Percentiles rank a stretch among this genome's conserved stretches.
Evolutionary conservation across 192 early-diverging fungal species (phyloP).

Genomic region (Linnemannia exigua): DNA sequence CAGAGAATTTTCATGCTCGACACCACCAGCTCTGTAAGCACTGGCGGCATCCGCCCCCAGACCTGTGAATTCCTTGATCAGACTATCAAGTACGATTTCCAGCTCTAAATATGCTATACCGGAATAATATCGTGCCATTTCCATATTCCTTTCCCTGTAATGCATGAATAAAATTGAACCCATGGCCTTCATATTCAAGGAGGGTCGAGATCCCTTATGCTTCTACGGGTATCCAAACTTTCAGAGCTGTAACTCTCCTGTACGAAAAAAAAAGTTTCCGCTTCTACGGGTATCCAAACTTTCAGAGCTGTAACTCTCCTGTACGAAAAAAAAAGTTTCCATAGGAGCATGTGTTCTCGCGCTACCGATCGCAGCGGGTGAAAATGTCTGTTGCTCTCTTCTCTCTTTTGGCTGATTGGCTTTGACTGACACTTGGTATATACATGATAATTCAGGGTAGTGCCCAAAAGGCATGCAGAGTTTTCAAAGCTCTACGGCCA

Average conservation of each 20-base stretch:
- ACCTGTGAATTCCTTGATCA: constrained; percentile 13
- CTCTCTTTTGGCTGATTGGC: not conserved
- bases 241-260: constrained; percentile 5
- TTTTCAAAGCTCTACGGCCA: not conserved
- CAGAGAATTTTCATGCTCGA: constrained; percentile 20
- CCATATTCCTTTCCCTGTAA: not conserved
- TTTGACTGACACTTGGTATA: not conserved
- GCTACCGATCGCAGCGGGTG: not conserved
- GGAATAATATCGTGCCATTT: constrained; percentile 1
- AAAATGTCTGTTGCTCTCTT: not conserved
- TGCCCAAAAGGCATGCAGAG: constrained; percentile 8
- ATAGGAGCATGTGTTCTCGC: not conserved
- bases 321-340: not conserved
- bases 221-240: constrained; percentile 1
- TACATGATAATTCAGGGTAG: not conserved
- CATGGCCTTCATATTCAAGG: not conserved
- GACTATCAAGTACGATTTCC: constrained; percentile 22
- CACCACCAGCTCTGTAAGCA: not conserved
- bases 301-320: constrained; percentile 8
- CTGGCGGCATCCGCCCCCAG: constrained; percentile 16
- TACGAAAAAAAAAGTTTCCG: too few relatives aligned
- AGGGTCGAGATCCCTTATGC: not conserved
- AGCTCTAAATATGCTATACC: constrained; percentile 8
- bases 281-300: not conserved
- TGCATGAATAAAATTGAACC: constrained; percentile 8